A percentile compares a stretch with the other conserved stretches of the same genome.
These are phyloP conservation scores for Sambucus nigra DNA, from an alignment of 129 eudicot genomes.

Conservation along the genomic window DNA sequence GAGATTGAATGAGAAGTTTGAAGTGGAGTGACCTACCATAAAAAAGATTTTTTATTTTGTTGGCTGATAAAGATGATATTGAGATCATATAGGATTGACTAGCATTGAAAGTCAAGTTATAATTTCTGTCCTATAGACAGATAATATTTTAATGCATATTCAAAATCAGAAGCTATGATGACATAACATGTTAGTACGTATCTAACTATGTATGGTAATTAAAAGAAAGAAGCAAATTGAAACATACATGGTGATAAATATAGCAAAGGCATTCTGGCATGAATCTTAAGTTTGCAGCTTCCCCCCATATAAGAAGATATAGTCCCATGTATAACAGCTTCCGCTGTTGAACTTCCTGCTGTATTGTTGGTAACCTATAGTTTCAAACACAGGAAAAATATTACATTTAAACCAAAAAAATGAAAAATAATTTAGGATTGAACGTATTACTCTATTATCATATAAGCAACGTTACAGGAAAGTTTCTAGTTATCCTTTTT, in stretches of 20 bases:
- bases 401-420: neutral
- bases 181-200: neutral
- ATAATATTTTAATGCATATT: neutral
- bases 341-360: slow-evolving; percentile 97
- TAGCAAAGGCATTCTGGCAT: slow-evolving; percentile 99
- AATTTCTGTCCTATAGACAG: no score
- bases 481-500: neutral
- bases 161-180: neutral
- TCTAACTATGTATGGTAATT: neutral
- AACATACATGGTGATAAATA: slow-evolving; percentile 92
- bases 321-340: slow-evolving; percentile 87
- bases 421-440: slow-evolving; percentile 1
- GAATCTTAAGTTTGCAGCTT: slow-evolving; percentile 96
- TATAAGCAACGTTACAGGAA: neutral
- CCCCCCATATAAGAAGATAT: slow-evolving; percentile 98
- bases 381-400: slow-evolving; percentile 8
- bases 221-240: neutral
- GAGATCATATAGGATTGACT: no score
- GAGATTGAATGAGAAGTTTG: no score
- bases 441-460: neutral
- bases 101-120: no score
- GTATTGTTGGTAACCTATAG: slow-evolving; percentile 88
- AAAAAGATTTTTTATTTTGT: no score
- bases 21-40: no score
- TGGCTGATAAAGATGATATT: no score